phyloP scores from a whole-genome alignment of 148 eudicot genomes.

The Camellia sinensis region DNA sequence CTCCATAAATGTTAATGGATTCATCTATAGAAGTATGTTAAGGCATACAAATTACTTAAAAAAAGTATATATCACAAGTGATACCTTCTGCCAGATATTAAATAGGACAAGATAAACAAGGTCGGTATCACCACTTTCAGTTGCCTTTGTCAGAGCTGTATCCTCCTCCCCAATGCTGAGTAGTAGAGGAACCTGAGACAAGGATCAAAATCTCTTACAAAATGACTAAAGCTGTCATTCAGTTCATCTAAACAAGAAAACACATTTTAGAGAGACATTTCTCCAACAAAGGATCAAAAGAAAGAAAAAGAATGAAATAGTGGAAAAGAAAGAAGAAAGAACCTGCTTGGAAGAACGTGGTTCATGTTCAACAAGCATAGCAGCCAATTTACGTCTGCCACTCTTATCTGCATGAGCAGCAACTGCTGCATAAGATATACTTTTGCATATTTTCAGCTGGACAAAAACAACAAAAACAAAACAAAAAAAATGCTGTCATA shows the following conservation, averaged over 20 bases:
- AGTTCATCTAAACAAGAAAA: slow-evolving; percentile 1
- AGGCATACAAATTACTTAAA: not conserved
- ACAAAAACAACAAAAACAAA: slow-evolving; percentile 11
- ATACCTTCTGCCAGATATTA: slow-evolving; percentile 91
- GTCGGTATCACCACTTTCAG: slow-evolving; percentile 98
- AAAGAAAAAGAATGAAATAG: not conserved
- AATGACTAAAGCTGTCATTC: not conserved
- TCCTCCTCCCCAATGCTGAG: slow-evolving; percentile 96
- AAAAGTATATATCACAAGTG: not conserved
- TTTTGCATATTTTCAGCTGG: slow-evolving; percentile 87
- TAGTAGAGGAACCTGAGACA: slow-evolving; percentile 77
- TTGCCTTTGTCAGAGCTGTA: slow-evolving; percentile 80
- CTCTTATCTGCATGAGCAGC: slow-evolving; percentile 97
- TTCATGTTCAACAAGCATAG: slow-evolving; percentile 92
- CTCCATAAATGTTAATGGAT: not conserved
- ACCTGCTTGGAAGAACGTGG: slow-evolving; percentile 97
- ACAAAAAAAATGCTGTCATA: slow-evolving; percentile 10
- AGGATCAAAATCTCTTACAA: slow-evolving; percentile 3
- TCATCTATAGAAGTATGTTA: not conserved
- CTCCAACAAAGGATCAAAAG: not conserved
- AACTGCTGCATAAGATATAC: slow-evolving; percentile 94
- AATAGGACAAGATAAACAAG: slow-evolving; percentile 90
- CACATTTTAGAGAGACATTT: not conserved
- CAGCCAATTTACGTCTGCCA: slow-evolving; percentile 90
- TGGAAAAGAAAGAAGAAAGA: slow-evolving; percentile 5